Conservation (phyloP, 2,329 filamentous ascomycete species). For the Aquanectria penicillioides region DNA sequence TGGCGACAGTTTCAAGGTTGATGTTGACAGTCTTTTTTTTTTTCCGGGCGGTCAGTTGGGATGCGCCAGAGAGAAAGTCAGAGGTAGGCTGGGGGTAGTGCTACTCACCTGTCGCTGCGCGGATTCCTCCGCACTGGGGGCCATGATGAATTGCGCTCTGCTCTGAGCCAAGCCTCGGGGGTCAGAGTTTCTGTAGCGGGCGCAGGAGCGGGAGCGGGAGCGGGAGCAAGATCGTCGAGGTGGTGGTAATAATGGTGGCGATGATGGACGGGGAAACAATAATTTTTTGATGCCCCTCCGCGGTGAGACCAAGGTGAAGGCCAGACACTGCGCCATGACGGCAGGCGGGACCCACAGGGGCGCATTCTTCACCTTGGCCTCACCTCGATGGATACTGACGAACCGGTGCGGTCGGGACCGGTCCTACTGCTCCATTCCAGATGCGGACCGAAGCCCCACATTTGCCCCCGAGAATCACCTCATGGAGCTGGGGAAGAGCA, state of each 20-base stretch:
- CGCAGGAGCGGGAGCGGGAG: too few species aligned
- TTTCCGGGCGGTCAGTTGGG: background rate
- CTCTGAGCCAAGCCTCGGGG: slow-evolving; percentile 46
- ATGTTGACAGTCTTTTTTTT: slow-evolving; percentile 78
- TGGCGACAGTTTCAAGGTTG: slow-evolving; percentile 88
- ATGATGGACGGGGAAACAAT: slow-evolving; percentile 20
- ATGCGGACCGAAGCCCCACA: slow-evolving; percentile 7
- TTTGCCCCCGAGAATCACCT: background rate
- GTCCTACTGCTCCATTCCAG: slow-evolving; percentile 3
- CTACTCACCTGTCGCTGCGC: slow-evolving; percentile 68
- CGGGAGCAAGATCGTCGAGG: slow-evolving; percentile 17
- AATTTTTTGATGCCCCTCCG: slow-evolving; percentile 27
- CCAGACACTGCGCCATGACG: background rate
- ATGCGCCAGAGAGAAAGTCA: slow-evolving; percentile 14
- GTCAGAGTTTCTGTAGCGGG: background rate
- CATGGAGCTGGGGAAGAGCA: too few species aligned
- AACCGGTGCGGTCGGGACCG: background rate
- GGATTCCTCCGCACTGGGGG: slow-evolving; percentile 68
- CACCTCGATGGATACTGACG: too few species aligned
- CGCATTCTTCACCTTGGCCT: background rate
- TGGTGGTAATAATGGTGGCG: slow-evolving; percentile 13
- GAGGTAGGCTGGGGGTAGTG: background rate
- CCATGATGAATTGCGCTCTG: too few species aligned
- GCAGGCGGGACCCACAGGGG: background rate
- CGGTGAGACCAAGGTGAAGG: slow-evolving; percentile 31